Percentiles rank a stretch among this genome's conserved stretches.
Conservation (phyloP, 169 alveolate species). For the Theileria sp. region DNA sequence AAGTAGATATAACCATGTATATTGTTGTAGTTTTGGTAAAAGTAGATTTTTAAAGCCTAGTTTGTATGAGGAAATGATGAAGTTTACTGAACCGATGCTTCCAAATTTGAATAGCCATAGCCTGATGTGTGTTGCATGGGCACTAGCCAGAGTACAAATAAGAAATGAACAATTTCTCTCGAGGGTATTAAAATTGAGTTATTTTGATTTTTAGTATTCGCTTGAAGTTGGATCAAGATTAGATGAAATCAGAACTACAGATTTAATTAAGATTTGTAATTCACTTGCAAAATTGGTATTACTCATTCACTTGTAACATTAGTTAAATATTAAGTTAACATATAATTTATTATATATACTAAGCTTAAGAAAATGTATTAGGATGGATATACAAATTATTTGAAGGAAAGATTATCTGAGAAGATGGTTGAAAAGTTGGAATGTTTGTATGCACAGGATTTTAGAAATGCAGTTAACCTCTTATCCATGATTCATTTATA, state of each 20-base stretch:
- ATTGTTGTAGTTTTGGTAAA: constrained; percentile 71
- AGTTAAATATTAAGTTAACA: neutral
- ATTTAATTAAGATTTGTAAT: constrained; percentile 71
- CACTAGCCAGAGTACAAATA: constrained; percentile 70
- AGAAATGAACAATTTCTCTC: constrained; percentile 37
- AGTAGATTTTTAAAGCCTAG: constrained; percentile 65
- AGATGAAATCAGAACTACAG: constrained; percentile 69
- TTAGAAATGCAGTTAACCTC: constrained; percentile 72
- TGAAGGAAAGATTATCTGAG: constrained; percentile 60
- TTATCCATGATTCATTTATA: constrained; percentile 72
- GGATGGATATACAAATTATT: constrained; percentile 49
- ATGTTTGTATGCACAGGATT: constrained; percentile 74
- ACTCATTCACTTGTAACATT: neutral
- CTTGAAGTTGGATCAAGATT: constrained; percentile 53
- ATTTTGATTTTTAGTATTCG: constrained; percentile 32
- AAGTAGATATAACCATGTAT: neutral
- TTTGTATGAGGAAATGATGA: constrained; percentile 68
- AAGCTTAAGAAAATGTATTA: constrained; percentile 28
- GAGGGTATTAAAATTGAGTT: constrained; percentile 34
- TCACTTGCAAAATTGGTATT: constrained; percentile 62
- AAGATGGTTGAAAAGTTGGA: constrained; percentile 68
- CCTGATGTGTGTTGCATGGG: constrained; percentile 82
- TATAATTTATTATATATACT: neutral
- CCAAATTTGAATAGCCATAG: constrained; percentile 73
- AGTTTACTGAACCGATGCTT: constrained; percentile 59